phyloP scores from a whole-genome alignment of 2,329 filamentous ascomycete genomes.

The Neonectria punicea region DNA sequence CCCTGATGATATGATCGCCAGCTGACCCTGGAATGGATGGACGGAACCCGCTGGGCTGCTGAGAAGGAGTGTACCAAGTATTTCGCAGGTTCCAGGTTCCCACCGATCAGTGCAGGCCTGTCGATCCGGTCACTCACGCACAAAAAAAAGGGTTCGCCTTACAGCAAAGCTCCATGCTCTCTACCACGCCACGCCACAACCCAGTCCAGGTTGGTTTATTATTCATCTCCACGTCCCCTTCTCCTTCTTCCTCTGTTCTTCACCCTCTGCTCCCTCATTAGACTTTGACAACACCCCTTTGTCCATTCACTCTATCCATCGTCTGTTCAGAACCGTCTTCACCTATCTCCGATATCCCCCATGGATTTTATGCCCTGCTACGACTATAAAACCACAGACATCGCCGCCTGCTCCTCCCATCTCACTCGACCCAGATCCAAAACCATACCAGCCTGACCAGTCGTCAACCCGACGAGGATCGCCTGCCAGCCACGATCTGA shows the following conservation, averaged over 20 bases:
- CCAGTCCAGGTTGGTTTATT: constrained; percentile 23
- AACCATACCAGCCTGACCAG: constrained; percentile 37
- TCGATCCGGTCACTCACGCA: background rate
- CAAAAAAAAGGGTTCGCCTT: constrained; percentile 11
- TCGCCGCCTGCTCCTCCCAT: constrained; percentile 31
- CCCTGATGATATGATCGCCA: background rate
- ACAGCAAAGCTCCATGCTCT: constrained; percentile 11
- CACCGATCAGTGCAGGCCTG: background rate
- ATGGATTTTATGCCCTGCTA: constrained; percentile 43
- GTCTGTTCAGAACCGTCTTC: background rate
- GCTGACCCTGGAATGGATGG: background rate
- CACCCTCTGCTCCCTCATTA: background rate
- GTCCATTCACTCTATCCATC: constrained; percentile 8
- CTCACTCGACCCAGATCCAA: constrained; percentile 36
- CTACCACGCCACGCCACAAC: constrained; percentile 23
- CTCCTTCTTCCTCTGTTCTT: constrained; percentile 2
- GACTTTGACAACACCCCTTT: constrained; percentile 25
- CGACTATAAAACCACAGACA: constrained; percentile 34
- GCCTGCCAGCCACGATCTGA: constrained; percentile 33
- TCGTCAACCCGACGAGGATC: constrained; percentile 35
- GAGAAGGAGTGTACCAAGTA: background rate
- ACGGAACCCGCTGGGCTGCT: background rate
- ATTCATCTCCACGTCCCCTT: constrained; percentile 20
- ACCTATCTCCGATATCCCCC: constrained; percentile 28
- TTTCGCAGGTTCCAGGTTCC: background rate